Percentiles rank a stretch among this genome's conserved stretches.
Conservation (phyloP, 176 grass and related monocot genomes). For the Juncus effusus region DNA sequence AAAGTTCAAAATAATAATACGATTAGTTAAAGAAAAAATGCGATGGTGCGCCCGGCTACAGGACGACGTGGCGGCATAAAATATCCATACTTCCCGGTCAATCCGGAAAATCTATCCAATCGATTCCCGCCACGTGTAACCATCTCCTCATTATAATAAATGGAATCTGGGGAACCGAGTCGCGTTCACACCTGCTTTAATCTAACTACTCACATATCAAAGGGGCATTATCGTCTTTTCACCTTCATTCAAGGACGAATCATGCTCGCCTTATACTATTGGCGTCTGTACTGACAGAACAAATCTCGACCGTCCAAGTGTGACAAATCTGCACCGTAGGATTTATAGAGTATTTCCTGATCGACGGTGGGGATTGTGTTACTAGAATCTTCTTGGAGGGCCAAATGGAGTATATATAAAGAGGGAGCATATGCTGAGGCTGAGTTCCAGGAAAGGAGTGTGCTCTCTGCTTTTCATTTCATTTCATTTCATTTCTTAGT, state of each 20-base stretch:
- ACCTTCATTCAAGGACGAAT: not conserved
- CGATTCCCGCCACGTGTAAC: constrained; percentile 16
- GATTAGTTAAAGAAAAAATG: not conserved
- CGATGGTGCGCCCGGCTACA: not conserved
- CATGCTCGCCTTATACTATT: not conserved
- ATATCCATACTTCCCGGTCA: constrained; percentile 22
- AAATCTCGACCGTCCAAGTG: constrained; percentile 29
- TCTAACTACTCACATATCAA: not conserved
- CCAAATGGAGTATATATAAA: not conserved
- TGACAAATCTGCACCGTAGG: not conserved
- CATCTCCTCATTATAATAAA: not conserved
- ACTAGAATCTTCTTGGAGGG: constrained; percentile 38
- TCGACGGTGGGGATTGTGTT: constrained; percentile 13
- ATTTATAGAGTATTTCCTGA: not conserved
- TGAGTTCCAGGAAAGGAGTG: constrained; percentile 6
- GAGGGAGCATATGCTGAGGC: not conserved
- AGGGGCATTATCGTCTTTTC: constrained; percentile 9
- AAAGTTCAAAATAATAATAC: too few relatives aligned
- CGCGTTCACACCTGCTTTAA: constrained; percentile 25
- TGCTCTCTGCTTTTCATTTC: constrained; percentile 14
- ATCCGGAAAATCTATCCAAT: constrained; percentile 16
- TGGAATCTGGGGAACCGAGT: constrained; percentile 21
- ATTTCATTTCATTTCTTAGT: constrained; percentile 7
- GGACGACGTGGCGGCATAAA: constrained; percentile 22
- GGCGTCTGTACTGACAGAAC: constrained; percentile 6